Conservation (phyloP, 2,329 filamentous ascomycete genomes). For the Neospermospora avenae region DNA sequence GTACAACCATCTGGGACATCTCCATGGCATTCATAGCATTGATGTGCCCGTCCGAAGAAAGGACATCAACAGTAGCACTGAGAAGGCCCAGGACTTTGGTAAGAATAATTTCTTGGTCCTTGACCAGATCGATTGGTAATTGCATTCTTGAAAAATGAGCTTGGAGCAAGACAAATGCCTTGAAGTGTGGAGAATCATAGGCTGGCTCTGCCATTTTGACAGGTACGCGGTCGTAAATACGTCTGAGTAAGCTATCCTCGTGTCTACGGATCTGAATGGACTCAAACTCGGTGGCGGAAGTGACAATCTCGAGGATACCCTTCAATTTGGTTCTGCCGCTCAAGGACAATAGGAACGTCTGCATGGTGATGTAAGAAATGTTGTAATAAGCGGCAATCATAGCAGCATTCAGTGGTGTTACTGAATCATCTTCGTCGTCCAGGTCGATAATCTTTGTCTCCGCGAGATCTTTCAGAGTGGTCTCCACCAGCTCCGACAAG, state of each 20-base stretch:
- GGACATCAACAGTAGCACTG: constrained; percentile 88
- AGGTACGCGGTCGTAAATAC: constrained; percentile 90
- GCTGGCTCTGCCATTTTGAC: constrained; percentile 89
- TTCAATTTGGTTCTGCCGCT: constrained; percentile 90
- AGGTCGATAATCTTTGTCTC: constrained; percentile 96
- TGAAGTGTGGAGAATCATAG: constrained; percentile 96
- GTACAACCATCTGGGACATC: constrained; percentile 98
- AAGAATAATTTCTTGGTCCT: constrained; percentile 88
- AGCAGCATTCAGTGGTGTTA: constrained; percentile 87
- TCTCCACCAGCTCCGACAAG: constrained; percentile 91
- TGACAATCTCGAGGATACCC: constrained; percentile 94
- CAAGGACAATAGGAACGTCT: constrained; percentile 92
- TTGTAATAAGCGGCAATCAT: constrained; percentile 99
- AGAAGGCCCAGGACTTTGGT: constrained; percentile 82
- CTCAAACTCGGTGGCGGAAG: constrained; percentile 95
- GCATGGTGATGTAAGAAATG: constrained; percentile 98
- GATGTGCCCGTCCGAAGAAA: constrained; percentile 91
- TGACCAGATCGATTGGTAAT: constrained; percentile 88
- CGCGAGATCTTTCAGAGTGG: constrained; percentile 81
- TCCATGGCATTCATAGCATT: constrained; percentile 99
- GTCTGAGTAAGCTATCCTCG: constrained; percentile 81
- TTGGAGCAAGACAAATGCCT: constrained; percentile 94
- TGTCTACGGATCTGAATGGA: constrained; percentile 90
- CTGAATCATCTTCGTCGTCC: constrained; percentile 87
- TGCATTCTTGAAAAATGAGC: constrained; percentile 98